A percentile compares a stretch with the other conserved stretches of the same genome.
Evolutionary conservation across 2,329 filamentous ascomycete genomes (phyloP).

Genomic region (Ophiocordyceps camponoti-rufipedis): DNA sequence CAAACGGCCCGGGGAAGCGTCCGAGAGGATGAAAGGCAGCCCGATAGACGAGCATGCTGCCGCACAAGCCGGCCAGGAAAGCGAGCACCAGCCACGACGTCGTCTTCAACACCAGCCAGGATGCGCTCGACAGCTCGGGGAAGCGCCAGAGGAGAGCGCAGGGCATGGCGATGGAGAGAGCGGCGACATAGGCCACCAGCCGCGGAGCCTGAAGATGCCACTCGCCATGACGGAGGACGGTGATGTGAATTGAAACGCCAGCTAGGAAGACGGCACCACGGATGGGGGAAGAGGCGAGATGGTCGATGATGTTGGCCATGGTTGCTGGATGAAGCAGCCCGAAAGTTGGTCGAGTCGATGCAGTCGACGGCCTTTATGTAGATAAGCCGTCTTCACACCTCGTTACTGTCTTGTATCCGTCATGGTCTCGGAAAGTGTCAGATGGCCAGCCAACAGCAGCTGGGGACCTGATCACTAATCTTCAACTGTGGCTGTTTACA

Average conservation of each 20-base stretch:
- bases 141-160: not conserved
- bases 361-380: no score
- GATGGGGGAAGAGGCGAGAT: not conserved
- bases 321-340: not conserved
- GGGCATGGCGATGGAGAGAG: not conserved
- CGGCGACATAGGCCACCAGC: constrained; percentile 2
- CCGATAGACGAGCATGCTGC: constrained; percentile 4
- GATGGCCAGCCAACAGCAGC: no score
- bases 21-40: constrained; percentile 9
- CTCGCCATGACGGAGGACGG: constrained; percentile 9
- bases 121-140: not conserved
- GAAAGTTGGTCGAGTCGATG: not conserved
- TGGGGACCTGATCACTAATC: no score
- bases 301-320: not conserved
- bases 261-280: not conserved
- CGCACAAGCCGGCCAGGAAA: not conserved
- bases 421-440: no score
- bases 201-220: constrained; percentile 7
- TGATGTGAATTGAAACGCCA: constrained; percentile 5
- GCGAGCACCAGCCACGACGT: not conserved
- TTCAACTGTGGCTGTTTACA: no score
- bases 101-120: not conserved
- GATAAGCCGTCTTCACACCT: no score
- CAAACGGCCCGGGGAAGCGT: constrained; percentile 11
- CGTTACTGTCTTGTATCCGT: no score